Evolutionary conservation across 306 rosid species (phyloP).

Genomic region (Cucurbita ficifolia): DNA sequence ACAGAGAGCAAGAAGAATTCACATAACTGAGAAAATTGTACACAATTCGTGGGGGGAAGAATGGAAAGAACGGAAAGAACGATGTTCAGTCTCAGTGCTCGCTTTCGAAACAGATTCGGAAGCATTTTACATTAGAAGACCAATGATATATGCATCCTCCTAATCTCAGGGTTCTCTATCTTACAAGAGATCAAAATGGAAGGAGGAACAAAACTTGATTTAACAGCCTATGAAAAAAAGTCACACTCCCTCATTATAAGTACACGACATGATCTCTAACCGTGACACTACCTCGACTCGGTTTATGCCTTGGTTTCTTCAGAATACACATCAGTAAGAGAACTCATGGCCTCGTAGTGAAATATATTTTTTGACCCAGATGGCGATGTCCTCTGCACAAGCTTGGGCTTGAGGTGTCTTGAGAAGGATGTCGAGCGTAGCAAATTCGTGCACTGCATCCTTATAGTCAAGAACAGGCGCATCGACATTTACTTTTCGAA

Average conservation of each 20-base stretch:
- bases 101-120: not conserved
- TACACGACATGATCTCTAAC: not conserved
- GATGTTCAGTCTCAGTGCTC: not conserved
- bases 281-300: constrained; percentile 9
- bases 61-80: not conserved
- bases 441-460: constrained; percentile 91
- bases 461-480: constrained; percentile 87
- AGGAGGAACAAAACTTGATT: not conserved
- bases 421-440: constrained; percentile 80
- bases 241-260: constrained; percentile 3
- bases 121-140: constrained; percentile 4
- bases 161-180: constrained; percentile 34
- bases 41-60: not conserved
- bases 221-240: constrained; percentile 1
- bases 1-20: not conserved
- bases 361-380: constrained; percentile 88
- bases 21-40: not conserved
- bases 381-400: constrained; percentile 90
- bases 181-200: constrained; percentile 30
- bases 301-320: constrained; percentile 8
- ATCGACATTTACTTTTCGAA: constrained; percentile 77
- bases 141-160: constrained; percentile 12
- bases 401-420: constrained; percentile 85
- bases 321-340: constrained; percentile 48
- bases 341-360: constrained; percentile 90